These are phyloP conservation scores for Fusarium pseudoanthophilum DNA, from an alignment of 2,329 filamentous ascomycete species.

Conservation along the genomic window DNA sequence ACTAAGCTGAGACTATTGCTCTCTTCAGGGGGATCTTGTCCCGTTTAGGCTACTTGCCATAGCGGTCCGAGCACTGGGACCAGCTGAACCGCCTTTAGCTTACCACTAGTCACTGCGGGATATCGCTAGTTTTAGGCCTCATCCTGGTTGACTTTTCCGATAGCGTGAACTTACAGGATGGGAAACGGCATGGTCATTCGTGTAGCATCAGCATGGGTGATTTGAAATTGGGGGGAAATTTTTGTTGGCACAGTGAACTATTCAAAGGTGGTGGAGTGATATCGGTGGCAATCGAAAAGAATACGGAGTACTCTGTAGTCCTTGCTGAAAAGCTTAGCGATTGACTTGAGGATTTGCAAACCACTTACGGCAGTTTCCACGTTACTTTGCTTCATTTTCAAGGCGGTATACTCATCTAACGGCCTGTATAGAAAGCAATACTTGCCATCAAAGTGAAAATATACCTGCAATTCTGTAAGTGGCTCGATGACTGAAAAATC, in stretches of 20 bases:
- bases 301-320: too few species aligned
- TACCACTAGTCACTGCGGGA: neutral
- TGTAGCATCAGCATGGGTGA: neutral
- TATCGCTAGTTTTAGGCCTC: neutral
- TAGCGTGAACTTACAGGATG: neutral
- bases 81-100: neutral
- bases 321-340: too few species aligned
- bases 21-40: neutral
- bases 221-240: fast-evolving
- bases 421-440: too few species aligned
- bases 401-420: too few species aligned
- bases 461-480: too few species aligned
- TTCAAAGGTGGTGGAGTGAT: too few species aligned
- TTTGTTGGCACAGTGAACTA: neutral
- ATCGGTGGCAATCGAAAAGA: too few species aligned
- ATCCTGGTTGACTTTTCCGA: neutral
- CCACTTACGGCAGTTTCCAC: neutral
- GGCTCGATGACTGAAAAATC: too few species aligned
- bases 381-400: too few species aligned
- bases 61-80: neutral
- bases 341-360: neutral
- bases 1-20: neutral
- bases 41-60: neutral
- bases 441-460: too few species aligned
- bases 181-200: neutral